Evolutionary conservation across 2,329 filamentous ascomycete species (phyloP).

Genomic region (Penicillium sp.): DNA sequence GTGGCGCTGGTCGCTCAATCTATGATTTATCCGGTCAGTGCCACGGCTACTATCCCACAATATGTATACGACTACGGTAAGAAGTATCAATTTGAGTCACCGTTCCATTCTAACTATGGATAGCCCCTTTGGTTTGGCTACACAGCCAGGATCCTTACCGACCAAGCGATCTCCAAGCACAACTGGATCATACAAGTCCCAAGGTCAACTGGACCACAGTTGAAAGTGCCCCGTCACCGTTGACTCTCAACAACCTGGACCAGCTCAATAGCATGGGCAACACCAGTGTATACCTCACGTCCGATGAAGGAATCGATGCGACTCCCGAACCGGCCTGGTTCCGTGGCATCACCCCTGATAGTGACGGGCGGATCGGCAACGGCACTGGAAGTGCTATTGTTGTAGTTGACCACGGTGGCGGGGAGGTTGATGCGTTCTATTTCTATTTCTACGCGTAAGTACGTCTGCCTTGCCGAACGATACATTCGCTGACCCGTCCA

Average conservation of each 20-base stretch:
- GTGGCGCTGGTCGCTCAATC: slow-evolving; percentile 6
- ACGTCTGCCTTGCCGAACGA: slow-evolving; percentile 7
- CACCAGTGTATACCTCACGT: slow-evolving; percentile 47
- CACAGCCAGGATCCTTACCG: slow-evolving; percentile 47
- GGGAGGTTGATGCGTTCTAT: slow-evolving; percentile 56
- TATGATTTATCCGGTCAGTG: not conserved
- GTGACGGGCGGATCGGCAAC: slow-evolving; percentile 47
- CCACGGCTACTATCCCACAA: slow-evolving; percentile 32
- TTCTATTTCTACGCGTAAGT: slow-evolving; percentile 57
- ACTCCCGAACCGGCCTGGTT: slow-evolving; percentile 45
- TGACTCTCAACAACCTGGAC: slow-evolving; percentile 48
- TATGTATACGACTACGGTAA: slow-evolving; percentile 47
- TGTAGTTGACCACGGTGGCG: slow-evolving; percentile 52
- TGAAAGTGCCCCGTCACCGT: slow-evolving; percentile 33
- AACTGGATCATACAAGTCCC: slow-evolving; percentile 46
- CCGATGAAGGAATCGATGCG: slow-evolving; percentile 45
- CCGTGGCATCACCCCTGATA: slow-evolving; percentile 51
- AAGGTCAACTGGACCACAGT: slow-evolving; percentile 42
- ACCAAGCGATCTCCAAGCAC: slow-evolving; percentile 47
- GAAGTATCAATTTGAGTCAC: not conserved
- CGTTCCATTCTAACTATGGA: slow-evolving; percentile 1
- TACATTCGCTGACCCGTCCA: slow-evolving; percentile 12
- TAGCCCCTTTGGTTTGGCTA: slow-evolving; percentile 51
- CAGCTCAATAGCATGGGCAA: slow-evolving; percentile 45
- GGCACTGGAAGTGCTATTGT: slow-evolving; percentile 52